A percentile compares a stretch with the other conserved stretches of the same genome.
Evolutionary conservation across 148 eudicot genomes (phyloP).

Genomic region (Vaccinium myrtillus): DNA sequence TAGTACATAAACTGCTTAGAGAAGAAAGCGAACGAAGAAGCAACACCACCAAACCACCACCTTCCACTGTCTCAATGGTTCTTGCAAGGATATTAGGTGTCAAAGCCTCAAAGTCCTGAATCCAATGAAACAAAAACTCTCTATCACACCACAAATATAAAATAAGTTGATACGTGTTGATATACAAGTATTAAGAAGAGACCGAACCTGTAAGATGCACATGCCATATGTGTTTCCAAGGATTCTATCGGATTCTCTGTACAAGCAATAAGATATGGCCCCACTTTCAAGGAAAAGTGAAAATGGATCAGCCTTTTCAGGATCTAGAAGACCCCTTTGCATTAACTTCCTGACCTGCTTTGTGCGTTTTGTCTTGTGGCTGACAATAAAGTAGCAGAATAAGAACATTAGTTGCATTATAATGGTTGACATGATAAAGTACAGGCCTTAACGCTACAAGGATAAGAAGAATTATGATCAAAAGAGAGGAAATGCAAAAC

Average conservation of each 20-base stretch:
- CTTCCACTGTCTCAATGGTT: constrained; percentile 95
- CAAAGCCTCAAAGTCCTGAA: constrained; percentile 89
- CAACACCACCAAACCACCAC: constrained; percentile 82
- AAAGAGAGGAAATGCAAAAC: neutral
- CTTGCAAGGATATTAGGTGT: constrained; percentile 92
- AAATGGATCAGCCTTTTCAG: constrained; percentile 70
- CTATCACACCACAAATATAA: neutral
- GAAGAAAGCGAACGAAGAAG: constrained; percentile 73
- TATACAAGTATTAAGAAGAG: neutral
- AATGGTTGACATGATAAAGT: neutral
- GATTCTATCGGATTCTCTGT: constrained; percentile 80
- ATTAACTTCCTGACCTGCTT: constrained; percentile 57
- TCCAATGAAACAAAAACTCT: constrained; percentile 8
- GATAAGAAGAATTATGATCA: neutral
- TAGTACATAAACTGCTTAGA: constrained; percentile 74
- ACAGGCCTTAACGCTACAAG: neutral
- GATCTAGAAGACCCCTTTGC: constrained; percentile 70
- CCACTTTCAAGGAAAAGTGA: constrained; percentile 74
- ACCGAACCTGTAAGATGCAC: constrained; percentile 82
- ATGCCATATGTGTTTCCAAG: constrained; percentile 92
- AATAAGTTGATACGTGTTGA: neutral
- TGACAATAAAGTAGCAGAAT: constrained; percentile 26
- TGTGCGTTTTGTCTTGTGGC: constrained; percentile 72
- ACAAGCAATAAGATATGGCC: constrained; percentile 65
- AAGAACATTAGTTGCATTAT: neutral